A percentile compares a stretch with the other conserved stretches of the same genome.
phyloP scores from a whole-genome alignment of 1,139 yeast genomes.

The Zygoascus sp. region DNA sequence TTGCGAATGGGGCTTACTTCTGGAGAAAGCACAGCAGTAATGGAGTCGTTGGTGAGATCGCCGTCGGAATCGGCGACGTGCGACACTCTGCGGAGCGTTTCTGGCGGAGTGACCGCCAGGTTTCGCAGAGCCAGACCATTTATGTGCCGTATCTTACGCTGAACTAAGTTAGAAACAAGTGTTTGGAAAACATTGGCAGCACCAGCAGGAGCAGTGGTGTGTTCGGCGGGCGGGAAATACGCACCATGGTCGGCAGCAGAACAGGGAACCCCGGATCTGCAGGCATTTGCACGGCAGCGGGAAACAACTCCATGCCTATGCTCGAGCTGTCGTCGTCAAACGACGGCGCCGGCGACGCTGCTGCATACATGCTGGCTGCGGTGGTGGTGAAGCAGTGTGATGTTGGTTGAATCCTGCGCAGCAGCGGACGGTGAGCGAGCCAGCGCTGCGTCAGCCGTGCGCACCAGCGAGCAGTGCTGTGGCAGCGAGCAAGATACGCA shows the following conservation, averaged over 20 bases:
- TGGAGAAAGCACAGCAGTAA: neutral
- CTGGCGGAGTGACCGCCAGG: slow-evolving; percentile 12
- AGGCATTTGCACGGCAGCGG: slow-evolving; percentile 20
- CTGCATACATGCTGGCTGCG: too few relatives aligned
- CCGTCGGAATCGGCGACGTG: neutral
- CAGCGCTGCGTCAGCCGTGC: too few relatives aligned
- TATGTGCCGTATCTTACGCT: slow-evolving; percentile 25
- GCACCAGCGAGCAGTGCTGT: too few relatives aligned
- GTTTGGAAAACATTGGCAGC: too few relatives aligned
- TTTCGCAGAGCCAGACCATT: slow-evolving; percentile 22
- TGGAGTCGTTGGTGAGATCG: slow-evolving; percentile 1
- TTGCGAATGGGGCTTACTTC: neutral
- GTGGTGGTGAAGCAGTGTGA: too few relatives aligned
- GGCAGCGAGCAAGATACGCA: too few relatives aligned
- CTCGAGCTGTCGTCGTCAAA: slow-evolving; percentile 9
- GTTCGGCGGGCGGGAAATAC: slow-evolving; percentile 1
- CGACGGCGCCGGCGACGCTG: slow-evolving; percentile 18
- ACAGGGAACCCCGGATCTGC: slow-evolving; percentile 21
- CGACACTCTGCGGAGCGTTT: neutral
- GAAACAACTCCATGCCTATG: slow-evolving; percentile 16
- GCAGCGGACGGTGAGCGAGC: too few relatives aligned
- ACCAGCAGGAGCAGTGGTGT: neutral
- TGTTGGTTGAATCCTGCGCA: too few relatives aligned
- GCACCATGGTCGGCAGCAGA: slow-evolving; percentile 20
- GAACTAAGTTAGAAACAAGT: too few relatives aligned